Conservation (phyloP, 2,329 filamentous ascomycete species). For the Sporothrix pallida region DNA sequence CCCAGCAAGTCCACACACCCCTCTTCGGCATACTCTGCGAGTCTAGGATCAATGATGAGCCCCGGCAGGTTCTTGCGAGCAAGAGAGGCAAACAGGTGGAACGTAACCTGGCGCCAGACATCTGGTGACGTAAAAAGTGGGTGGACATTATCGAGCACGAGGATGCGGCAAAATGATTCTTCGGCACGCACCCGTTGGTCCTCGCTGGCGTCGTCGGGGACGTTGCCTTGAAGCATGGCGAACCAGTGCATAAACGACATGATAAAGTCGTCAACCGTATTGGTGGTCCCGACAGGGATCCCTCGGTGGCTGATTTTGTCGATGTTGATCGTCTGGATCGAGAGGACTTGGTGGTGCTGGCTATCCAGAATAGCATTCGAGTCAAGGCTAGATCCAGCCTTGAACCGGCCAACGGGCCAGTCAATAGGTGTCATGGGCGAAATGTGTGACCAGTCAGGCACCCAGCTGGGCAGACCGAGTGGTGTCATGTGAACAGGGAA, state of each 20-base stretch:
- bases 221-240: background rate
- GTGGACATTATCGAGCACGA: slow-evolving; percentile 7
- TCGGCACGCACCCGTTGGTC: background rate
- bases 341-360: background rate
- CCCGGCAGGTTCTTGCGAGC: background rate
- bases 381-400: background rate
- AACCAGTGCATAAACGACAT: slow-evolving; percentile 30
- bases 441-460: slow-evolving; percentile 22
- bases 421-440: slow-evolving; percentile 1
- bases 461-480: slow-evolving; percentile 4
- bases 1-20: background rate
- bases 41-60: background rate
- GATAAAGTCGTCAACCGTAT: slow-evolving; percentile 20
- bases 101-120: slow-evolving; percentile 8
- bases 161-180: background rate
- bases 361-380: background rate
- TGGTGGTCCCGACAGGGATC: background rate
- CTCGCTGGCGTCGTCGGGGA: background rate
- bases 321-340: background rate
- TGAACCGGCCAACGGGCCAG: background rate
- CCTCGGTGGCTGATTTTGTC: background rate
- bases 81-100: slow-evolving; percentile 21
- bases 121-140: background rate
- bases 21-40: slow-evolving; percentile 1
- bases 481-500: background rate